Conservation (phyloP, 352 stramenopile genomes). For the Thalassiosira mediterranea region DNA sequence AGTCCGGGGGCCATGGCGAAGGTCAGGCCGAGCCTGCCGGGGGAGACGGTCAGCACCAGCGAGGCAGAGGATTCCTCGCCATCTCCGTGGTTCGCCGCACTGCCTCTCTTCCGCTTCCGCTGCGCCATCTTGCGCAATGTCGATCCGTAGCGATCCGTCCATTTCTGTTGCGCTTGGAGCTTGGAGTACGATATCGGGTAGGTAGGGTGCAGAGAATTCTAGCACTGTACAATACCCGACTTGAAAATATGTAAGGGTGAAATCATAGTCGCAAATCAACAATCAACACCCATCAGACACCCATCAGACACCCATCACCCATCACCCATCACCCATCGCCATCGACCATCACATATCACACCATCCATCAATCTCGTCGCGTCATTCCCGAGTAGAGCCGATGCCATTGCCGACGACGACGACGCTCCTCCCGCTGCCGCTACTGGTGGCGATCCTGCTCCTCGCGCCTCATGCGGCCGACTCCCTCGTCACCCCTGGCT, state of each 20-base stretch:
- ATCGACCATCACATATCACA: too few species aligned
- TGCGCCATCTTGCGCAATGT: too few species aligned
- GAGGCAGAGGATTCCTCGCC: slow-evolving; percentile 90
- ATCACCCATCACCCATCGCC: too few species aligned
- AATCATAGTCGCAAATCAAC: too few species aligned
- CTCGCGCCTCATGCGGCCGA: background rate
- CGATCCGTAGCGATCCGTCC: background rate
- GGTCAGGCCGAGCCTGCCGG: slow-evolving; percentile 23
- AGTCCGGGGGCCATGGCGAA: slow-evolving; percentile 1
- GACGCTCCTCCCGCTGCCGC: background rate
- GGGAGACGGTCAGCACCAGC: slow-evolving; percentile 31
- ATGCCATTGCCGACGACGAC: background rate
- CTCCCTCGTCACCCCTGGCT: background rate
- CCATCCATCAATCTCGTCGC: too few species aligned
- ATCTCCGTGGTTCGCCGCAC: slow-evolving; percentile 54
- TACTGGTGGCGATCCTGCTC: background rate
- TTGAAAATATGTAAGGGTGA: too few species aligned
- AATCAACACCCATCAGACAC: too few species aligned
- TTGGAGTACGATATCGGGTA: background rate
- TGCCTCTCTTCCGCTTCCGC: background rate
- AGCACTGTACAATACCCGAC: too few species aligned
- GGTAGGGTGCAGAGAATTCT: too few species aligned
- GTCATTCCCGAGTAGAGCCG: background rate
- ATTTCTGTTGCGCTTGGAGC: background rate
- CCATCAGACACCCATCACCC: too few species aligned